These are phyloP conservation scores for Symbiodinium natans DNA, from an alignment of 73 alveolate species.

Conservation along the genomic window DNA sequence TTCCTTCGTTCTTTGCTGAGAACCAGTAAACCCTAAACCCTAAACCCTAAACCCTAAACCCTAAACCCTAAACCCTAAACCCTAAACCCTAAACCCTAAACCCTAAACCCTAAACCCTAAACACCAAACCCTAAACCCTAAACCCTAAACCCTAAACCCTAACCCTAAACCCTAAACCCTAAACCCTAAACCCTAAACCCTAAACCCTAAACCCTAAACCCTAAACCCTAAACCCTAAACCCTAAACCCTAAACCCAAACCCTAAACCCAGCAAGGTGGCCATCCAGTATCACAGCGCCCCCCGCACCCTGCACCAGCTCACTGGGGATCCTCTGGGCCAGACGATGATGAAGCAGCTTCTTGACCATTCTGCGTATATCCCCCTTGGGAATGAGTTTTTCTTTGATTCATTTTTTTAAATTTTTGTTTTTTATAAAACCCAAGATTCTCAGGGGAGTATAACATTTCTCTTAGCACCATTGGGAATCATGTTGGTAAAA, in stretches of 20 bases:
- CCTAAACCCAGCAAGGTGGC: slow-evolving; percentile 3
- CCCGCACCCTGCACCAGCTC: slow-evolving; percentile 48
- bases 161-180: no score
- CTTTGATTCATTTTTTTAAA: no score
- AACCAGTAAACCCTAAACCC: no score
- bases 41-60: neutral
- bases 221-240: neutral
- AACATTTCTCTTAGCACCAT: no score
- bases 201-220: neutral
- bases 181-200: neutral
- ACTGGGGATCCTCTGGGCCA: slow-evolving; percentile 77
- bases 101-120: neutral
- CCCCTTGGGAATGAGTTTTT: no score
- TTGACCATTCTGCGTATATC: neutral
- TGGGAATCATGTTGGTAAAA: no score
- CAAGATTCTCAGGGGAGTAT: no score
- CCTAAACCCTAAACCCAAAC: no score
- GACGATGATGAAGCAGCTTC: slow-evolving; percentile 87
- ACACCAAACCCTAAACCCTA: neutral
- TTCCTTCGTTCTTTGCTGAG: no score
- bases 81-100: neutral
- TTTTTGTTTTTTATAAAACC: no score
- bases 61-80: neutral
- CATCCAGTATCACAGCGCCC: slow-evolving; percentile 66
- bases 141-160: neutral